Base-by-base conservation (phyloP, 345 rosid species). In the Pistacia integerrima region DNA sequence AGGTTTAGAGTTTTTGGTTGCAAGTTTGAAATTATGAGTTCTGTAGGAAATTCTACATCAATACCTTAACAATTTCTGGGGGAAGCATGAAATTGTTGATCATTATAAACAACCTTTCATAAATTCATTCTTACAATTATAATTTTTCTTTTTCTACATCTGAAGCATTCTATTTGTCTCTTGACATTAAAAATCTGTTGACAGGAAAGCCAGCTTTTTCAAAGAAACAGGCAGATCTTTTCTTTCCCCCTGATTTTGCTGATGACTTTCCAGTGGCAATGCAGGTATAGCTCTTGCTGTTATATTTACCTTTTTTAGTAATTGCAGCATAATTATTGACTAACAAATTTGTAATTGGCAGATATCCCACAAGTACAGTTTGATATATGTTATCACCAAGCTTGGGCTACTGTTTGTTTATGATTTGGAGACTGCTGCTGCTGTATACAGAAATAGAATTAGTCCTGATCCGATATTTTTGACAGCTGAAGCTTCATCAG, bases 401-500 rank as follows among this genome's bases (percentile, higher is more conserved):
- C 97, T 92, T 73, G 99, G 99, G 70, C 89, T 92, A 68, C 88
- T 97, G 72, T 97, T 97, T 85, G 99, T 97, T 63, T 97, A 97
- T 80, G 99, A 97, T 84, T 83, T 97, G 83, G 99, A 97, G 89
- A 91, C 98, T 44, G 99, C 98, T 51, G 83, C 95, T 82, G 98
- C 99, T 61, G 94, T 97, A 22, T 97, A 97, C 87, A 87, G 99
- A 85, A 97, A 97, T 69, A 84, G 99, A 78, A 92, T 97, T 13
- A 97, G 99, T 86, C 97, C 98, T 73, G 99, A 97, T 86, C 99
- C 99, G 36, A 94, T 97, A 78, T 97, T 97, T 84, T 88, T 97
- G 88, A 94, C 99, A 57, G 74, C 97, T n/a, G 99, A 97, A 82
- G 97, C 99, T 77, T 90, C 97, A 12, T 77, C 97, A 22, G 76